Evolutionary conservation across 805 yeast species (phyloP).

Genomic region (Monosporozyma unispora): DNA sequence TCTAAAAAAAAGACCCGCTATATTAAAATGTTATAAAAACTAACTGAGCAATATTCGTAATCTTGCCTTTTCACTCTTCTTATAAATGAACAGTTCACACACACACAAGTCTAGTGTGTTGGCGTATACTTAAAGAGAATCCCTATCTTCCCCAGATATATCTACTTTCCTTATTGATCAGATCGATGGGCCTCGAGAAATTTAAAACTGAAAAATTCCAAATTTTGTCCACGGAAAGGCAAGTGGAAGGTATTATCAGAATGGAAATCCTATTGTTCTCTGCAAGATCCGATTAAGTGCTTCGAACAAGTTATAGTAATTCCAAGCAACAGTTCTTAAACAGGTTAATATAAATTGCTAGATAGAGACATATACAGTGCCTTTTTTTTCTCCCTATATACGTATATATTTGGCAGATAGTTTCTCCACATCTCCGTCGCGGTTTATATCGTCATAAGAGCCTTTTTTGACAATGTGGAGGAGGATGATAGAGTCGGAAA

Average conservation of each 20-base stretch:
- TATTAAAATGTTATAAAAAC: no score
- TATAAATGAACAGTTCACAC: background rate
- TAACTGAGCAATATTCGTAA: no score
- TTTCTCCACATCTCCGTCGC: background rate
- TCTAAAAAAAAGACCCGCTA: no score
- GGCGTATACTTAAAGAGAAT: background rate
- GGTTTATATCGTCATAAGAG: background rate
- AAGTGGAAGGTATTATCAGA: background rate
- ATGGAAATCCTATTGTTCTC: background rate
- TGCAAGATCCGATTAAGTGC: background rate
- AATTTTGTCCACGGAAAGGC: background rate
- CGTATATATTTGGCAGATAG: no score
- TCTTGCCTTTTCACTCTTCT: no score
- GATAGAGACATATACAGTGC: background rate
- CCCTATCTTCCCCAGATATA: background rate
- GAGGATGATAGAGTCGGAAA: background rate
- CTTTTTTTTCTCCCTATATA: background rate
- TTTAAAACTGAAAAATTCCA: background rate
- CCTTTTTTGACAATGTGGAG: background rate
- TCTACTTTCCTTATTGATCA: background rate
- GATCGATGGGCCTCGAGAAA: background rate
- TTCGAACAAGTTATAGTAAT: background rate
- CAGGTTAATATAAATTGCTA: background rate
- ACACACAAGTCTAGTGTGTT: background rate
- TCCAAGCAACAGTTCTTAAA: background rate